These are phyloP conservation scores for Mortierella sp. DNA, from an alignment of 371 early-diverging fungal species.

Conservation along the genomic window DNA sequence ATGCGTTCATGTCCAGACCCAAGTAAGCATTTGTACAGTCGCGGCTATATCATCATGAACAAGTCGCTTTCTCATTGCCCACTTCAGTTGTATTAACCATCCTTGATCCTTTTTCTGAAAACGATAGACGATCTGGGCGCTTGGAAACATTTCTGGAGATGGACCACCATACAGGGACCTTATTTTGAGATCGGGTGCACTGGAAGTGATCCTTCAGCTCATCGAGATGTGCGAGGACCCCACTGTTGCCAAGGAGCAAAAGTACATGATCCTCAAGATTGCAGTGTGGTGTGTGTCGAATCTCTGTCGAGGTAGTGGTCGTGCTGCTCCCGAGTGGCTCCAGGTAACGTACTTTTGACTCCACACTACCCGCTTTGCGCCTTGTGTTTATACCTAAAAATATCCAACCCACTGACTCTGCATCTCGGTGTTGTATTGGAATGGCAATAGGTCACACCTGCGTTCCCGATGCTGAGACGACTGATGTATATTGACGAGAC, in stretches of 20 bases:
- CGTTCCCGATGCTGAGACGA: conserved; percentile 64
- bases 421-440: background rate
- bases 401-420: conserved; percentile 35
- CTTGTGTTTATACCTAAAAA: conserved; percentile 29
- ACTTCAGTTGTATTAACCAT: background rate
- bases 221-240: conserved; percentile 56
- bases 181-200: conserved; percentile 44
- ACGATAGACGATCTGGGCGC: conserved; percentile 52
- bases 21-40: conserved; percentile 15
- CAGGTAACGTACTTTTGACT: conserved; percentile 29
- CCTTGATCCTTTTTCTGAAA: background rate
- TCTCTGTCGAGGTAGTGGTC: conserved; percentile 51
- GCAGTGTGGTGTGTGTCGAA: conserved; percentile 58
- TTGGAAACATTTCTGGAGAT: conserved; percentile 55
- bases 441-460: conserved; percentile 63
- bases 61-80: background rate
- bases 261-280: conserved; percentile 54
- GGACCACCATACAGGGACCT: conserved; percentile 55
- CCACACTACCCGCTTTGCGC: too few species aligned
- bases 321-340: conserved; percentile 52
- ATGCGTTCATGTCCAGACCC: conserved; percentile 55
- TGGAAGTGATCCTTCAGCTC: conserved; percentile 45
- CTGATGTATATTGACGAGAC: conserved; percentile 63
- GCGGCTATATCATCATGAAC: too few species aligned
- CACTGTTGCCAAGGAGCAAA: conserved; percentile 48